Evolutionary conservation across 75 land plant genomes (phyloP).

Genomic region (Ceratopteris richardii): DNA sequence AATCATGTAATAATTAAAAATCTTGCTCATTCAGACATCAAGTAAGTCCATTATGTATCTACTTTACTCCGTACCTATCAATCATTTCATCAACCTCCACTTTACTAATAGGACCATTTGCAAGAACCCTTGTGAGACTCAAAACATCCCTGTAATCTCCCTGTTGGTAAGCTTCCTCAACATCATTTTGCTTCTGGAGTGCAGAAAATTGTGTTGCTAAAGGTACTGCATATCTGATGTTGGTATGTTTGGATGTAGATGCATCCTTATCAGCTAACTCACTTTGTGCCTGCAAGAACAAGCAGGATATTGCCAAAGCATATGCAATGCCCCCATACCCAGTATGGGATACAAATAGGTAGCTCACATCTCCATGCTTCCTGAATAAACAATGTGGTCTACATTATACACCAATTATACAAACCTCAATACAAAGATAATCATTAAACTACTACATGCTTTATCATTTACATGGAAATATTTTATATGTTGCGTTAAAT

Average conservation of each 20-base stretch:
- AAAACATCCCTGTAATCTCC: constrained; percentile 94
- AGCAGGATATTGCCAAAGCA: constrained; percentile 91
- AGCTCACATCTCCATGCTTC: constrained; percentile 33
- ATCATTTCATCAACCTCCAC: constrained; percentile 69
- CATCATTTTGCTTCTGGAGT: constrained; percentile 23
- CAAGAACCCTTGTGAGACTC: constrained; percentile 78
- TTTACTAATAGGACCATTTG: constrained; percentile 84
- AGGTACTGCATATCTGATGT: neutral
- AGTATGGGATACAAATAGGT: constrained; percentile 87
- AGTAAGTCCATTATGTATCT: neutral
- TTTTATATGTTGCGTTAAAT: too few relatives aligned
- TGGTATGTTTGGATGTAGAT: constrained; percentile 17
- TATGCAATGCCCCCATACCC: constrained; percentile 93
- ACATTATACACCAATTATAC: too few relatives aligned
- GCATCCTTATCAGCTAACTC: constrained; percentile 25
- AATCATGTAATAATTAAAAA: too few relatives aligned
- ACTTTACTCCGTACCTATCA: constrained; percentile 47
- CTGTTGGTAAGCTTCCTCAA: constrained; percentile 49
- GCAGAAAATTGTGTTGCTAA: constrained; percentile 6
- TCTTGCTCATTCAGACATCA: too few relatives aligned
- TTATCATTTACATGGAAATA: too few relatives aligned
- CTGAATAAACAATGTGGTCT: constrained; percentile 21
- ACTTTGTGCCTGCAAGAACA: constrained; percentile 49
- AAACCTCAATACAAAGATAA: too few relatives aligned
- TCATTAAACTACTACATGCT: too few relatives aligned